These are phyloP conservation scores for Aspergillus fischeri DNA, from an alignment of 2,329 filamentous ascomycete species.

Conservation along the genomic window DNA sequence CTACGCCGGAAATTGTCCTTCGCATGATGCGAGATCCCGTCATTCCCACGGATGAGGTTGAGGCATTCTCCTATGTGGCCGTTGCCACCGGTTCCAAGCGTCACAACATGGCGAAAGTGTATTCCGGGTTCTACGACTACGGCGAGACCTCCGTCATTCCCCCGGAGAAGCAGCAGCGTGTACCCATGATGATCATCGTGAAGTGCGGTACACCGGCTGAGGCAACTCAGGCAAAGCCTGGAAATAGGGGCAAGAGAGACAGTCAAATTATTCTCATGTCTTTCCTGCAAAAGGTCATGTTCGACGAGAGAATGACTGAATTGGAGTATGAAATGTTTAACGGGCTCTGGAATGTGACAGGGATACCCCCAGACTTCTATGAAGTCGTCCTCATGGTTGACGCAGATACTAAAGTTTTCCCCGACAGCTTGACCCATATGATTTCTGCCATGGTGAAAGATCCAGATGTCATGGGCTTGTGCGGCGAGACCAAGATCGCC, in stretches of 20 bases:
- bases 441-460: constrained; percentile 98
- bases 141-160: constrained; percentile 76
- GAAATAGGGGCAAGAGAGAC: constrained; percentile 97
- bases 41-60: constrained; percentile 72
- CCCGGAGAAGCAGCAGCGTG: constrained; percentile 83
- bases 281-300: constrained; percentile 99
- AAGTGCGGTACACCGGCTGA: constrained; percentile 95
- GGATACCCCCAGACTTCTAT: constrained; percentile 97
- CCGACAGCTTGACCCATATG: constrained; percentile 98
- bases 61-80: constrained; percentile 91
- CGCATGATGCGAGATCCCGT: constrained; percentile 94
- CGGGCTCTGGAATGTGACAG: constrained; percentile 96
- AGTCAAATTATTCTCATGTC: constrained; percentile 99
- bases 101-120: constrained; percentile 99
- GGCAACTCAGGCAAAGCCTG: constrained; percentile 74
- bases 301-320: constrained; percentile 99
- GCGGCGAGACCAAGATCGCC: constrained; percentile 98
- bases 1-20: constrained; percentile 85
- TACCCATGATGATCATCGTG: constrained; percentile 95
- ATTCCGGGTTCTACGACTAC: constrained; percentile 97
- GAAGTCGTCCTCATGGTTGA: constrained; percentile 99
- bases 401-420: constrained; percentile 98
- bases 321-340: constrained; percentile 99
- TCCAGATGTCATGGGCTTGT: constrained; percentile 97
- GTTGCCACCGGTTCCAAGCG: constrained; percentile 93